A percentile compares a stretch with the other conserved stretches of the same genome.
These are phyloP conservation scores for Angophora floribunda DNA, from an alignment of 345 rosid species.

Conservation along the genomic window DNA sequence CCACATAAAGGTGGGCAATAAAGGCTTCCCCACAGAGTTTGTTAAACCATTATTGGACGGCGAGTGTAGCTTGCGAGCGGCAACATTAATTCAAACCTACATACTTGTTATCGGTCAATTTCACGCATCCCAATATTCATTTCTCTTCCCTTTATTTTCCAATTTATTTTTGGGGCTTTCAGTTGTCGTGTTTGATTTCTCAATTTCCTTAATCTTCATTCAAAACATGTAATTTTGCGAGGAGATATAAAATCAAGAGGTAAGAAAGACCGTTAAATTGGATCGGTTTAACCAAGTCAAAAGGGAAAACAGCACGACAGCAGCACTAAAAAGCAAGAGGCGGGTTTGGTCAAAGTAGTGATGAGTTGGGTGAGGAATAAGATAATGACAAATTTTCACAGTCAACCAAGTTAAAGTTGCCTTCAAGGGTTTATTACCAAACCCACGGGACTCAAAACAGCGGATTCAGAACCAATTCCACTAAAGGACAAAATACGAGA, in stretches of 20 bases:
- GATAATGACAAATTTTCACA: neutral
- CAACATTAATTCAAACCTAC: neutral
- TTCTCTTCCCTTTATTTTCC: neutral
- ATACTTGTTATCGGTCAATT: neutral
- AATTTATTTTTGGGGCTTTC: neutral
- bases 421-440: neutral
- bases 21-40: neutral
- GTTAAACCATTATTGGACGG: neutral
- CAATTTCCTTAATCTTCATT: neutral
- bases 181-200: neutral
- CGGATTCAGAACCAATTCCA: neutral
- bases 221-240: neutral
- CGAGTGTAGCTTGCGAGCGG: neutral
- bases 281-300: neutral
- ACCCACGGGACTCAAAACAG: neutral
- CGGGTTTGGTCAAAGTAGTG: neutral
- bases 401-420: neutral
- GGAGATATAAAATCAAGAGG: neutral
- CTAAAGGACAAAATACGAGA: neutral
- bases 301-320: neutral
- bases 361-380: neutral
- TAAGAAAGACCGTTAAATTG: neutral
- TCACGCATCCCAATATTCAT: neutral
- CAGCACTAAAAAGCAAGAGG: neutral
- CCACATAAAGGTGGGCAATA: neutral